Evolutionary conservation across 2,329 filamentous ascomycete genomes (phyloP).

Genomic region (Aspergillus persii): DNA sequence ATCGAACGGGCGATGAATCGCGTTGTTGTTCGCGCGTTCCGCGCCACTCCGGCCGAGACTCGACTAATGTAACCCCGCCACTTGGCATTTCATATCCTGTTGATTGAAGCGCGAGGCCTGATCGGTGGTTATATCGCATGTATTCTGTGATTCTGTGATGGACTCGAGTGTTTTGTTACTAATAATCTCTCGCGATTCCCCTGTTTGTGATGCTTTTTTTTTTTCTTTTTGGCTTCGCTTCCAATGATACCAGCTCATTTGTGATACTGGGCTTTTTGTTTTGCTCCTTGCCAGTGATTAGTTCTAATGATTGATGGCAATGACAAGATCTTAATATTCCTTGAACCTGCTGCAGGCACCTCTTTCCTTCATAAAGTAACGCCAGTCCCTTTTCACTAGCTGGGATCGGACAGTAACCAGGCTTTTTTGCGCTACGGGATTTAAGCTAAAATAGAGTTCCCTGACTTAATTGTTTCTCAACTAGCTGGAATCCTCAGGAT

Average conservation of each 20-base stretch:
- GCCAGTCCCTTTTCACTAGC: background rate
- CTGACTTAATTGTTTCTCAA: background rate
- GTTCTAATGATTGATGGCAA: slow-evolving; percentile 32
- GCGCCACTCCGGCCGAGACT: slow-evolving; percentile 27
- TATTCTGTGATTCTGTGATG: slow-evolving; percentile 6
- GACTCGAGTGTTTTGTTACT: slow-evolving; percentile 14
- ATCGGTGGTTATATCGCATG: slow-evolving; percentile 10
- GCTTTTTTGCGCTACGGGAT: background rate
- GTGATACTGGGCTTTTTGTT: slow-evolving; percentile 29
- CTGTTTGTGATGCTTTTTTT: slow-evolving; percentile 12
- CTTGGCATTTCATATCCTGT: slow-evolving; percentile 22
- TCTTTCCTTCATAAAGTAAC: background rate
- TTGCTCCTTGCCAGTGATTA: slow-evolving; percentile 24
- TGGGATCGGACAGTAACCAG: background rate
- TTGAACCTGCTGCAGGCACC: background rate
- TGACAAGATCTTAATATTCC: slow-evolving; percentile 23
- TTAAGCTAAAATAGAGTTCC: background rate
- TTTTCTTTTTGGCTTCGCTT: slow-evolving; percentile 15
- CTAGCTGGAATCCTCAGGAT: background rate
- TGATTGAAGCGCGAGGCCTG: slow-evolving; percentile 11
- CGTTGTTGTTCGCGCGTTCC: slow-evolving; percentile 26
- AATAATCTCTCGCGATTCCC: slow-evolving; percentile 12
- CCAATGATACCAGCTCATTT: slow-evolving; percentile 41
- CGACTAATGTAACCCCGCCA: slow-evolving; percentile 26
- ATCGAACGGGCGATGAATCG: slow-evolving; percentile 6